Evolutionary conservation across 2,329 filamentous ascomycete species (phyloP), one percentile per base, ranked within the genome.

Genomic region (Curvularia sp.): DNA sequence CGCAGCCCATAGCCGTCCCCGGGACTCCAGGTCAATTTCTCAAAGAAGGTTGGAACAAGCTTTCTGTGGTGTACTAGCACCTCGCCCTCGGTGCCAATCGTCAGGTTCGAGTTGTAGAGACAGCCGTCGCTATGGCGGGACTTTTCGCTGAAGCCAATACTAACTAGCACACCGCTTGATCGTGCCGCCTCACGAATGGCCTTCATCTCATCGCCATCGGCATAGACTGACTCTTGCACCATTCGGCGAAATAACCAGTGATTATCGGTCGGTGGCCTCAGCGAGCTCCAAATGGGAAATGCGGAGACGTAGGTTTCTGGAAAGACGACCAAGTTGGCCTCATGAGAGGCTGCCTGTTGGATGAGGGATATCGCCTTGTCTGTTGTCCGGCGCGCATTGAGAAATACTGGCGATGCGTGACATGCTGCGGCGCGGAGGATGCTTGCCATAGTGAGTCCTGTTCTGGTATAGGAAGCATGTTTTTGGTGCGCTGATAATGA

Each of bases 21-120:
- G 1, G 79, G 78, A 0, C 76, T 75, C 84, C 84, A 86, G 0
- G 80, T 83, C 21, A 86, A 62, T 61, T 85, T 86, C 70, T 86
- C 84, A 57, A 81, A 86, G 66, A 85, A 86, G 0, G 83, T 86
- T 0, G 84, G 82, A 67, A 83, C 77, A 1, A 86, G 67, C 54
- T 86, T 86, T 1, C 84, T 75, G 55, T 86, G 83, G 54, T 85
- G 83, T 0, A 81, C 78, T 1, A 83, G 56, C 1, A 85, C 73
- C 3, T 80, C 65, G 0, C 84, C 83, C 3, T 77, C 58, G 1
- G 66, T 59, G 0, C 73, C 74, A 42, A 86, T 81, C 19, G 85
- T 69, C 0, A 86, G 13, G 25, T 83, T 83, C 0, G 82, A 80
- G 61, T 86, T 86, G 67, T 79, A 86, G 1, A 86, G 59, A 0